These are phyloP conservation scores for Pichia sp. DNA, from an alignment of 1,139 yeast species.

Conservation along the genomic window DNA sequence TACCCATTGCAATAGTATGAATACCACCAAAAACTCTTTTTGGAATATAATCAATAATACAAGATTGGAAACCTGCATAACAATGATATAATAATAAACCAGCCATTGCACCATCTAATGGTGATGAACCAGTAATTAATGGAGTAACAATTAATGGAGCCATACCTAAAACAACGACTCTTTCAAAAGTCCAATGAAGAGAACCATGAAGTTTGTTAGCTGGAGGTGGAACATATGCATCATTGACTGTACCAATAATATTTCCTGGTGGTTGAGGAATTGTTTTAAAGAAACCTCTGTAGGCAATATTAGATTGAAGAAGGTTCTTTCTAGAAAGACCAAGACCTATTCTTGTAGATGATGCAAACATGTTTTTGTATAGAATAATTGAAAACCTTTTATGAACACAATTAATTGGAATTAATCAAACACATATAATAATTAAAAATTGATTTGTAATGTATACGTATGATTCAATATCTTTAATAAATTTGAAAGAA, in stretches of 20 bases:
- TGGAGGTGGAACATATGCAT: slow-evolving; percentile 59
- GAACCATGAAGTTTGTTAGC: slow-evolving; percentile 57
- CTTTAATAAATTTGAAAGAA: too few relatives aligned
- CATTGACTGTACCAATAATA: slow-evolving; percentile 71
- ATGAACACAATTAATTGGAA: too few relatives aligned
- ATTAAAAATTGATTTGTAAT: too few relatives aligned
- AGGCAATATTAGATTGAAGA: slow-evolving; percentile 8
- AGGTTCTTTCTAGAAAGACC: slow-evolving; percentile 15
- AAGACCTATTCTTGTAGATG: slow-evolving; percentile 22
- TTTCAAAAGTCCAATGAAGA: slow-evolving; percentile 68
- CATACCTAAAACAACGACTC: slow-evolving; percentile 50
- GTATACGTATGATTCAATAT: too few relatives aligned
- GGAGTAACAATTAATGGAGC: slow-evolving; percentile 66
- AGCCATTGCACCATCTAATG: slow-evolving; percentile 57
- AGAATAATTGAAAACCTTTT: not conserved
- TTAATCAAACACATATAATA: too few relatives aligned
- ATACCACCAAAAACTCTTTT: slow-evolving; percentile 63
- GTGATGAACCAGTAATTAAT: slow-evolving; percentile 47
- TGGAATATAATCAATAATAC: slow-evolving; percentile 78
- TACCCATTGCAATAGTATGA: slow-evolving; percentile 55
- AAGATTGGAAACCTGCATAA: slow-evolving; percentile 67
- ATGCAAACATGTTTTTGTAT: not conserved
- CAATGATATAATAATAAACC: slow-evolving; percentile 56
- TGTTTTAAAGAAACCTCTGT: slow-evolving; percentile 39
- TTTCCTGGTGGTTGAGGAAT: slow-evolving; percentile 71